phyloP scores from a whole-genome alignment of 2,329 filamentous ascomycete species.

The Uncinocarpus reesii region DNA sequence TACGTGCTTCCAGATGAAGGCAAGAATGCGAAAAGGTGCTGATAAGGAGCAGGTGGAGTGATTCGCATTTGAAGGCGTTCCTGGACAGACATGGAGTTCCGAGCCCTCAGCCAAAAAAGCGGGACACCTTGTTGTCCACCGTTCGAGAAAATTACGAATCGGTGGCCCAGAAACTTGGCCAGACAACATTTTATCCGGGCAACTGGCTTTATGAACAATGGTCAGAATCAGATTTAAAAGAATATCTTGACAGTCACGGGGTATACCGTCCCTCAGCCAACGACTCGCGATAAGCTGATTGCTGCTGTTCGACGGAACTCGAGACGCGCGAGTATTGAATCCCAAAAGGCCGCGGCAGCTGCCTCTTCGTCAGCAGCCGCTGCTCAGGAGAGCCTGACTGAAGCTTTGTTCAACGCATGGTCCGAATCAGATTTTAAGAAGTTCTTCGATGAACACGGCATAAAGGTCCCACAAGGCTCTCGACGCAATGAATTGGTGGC shows the following conservation, averaged over 20 bases:
- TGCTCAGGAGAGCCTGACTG: constrained; percentile 64
- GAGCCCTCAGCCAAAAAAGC: constrained; percentile 74
- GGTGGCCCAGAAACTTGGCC: constrained; percentile 61
- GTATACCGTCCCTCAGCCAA: constrained; percentile 73
- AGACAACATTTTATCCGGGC: constrained; percentile 77
- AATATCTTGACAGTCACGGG: constrained; percentile 86
- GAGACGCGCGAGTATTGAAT: constrained; percentile 61
- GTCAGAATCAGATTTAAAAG: constrained; percentile 87
- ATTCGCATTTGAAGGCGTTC: constrained; percentile 88
- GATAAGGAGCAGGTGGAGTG: constrained; percentile 59
- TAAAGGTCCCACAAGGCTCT: constrained; percentile 84
- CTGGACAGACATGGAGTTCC: constrained; percentile 80
- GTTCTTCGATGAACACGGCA: constrained; percentile 81
- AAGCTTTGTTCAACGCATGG: constrained; percentile 82
- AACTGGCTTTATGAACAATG: constrained; percentile 89
- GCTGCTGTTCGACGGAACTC: constrained; percentile 85
- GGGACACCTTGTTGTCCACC: constrained; percentile 69
- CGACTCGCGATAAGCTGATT: constrained; percentile 75
- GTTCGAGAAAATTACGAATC: constrained; percentile 72
- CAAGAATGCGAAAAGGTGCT: constrained; percentile 21
- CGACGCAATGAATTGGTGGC: constrained; percentile 82
- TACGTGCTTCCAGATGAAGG: constrained; percentile 27
- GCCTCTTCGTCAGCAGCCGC: constrained; percentile 56
- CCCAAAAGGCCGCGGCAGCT: constrained; percentile 51
- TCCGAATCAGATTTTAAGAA: constrained; percentile 81